Base-by-base conservation (phyloP, 2,329 filamentous ascomycete species). In the Alternaria rosae region DNA sequence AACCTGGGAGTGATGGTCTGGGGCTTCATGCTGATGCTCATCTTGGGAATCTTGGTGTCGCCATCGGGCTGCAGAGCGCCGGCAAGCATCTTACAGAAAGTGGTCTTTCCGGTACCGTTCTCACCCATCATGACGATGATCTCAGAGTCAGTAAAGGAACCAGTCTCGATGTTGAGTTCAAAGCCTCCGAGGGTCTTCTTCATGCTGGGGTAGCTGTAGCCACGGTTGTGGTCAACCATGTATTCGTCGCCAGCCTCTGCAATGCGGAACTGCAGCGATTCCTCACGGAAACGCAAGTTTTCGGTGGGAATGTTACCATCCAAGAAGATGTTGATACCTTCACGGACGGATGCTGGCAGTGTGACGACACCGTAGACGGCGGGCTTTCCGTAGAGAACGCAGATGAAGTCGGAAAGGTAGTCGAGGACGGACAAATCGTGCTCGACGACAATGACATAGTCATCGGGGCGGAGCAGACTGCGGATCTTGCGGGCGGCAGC, bases 121-220 rank as follows among this genome's bases (percentile, higher is more conserved):
- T 98, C 94, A 71, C 95, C 95, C 95, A 99, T 98, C 93, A 99
- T 97, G 81, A 99, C 95, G 60, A 99, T 89, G 72, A 99, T 99
- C 79, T 99, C 95, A 0, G 95, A 99, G 80, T 99, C 94, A 20
- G 95, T 98, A 79, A 99, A 99, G 64, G 90, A 86, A 71, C 96
- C 95, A 23, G 87, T 60, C 48, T 98, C 91, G 69, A 99, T 89
- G 60, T 82, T 87, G 53, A 99, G 88, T 74, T 91, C 88, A 87
- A 99, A 99, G 79, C 86, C 87, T 63, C 94, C 95, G 38, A 98
- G 86, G 0, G 92, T 95, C 87, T 98, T 98, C 80, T 92, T 86
- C 93, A 99, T 97, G 55, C 83, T 83, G 35, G 95, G 94, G 80
- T 98, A 99, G 62, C 82, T 84, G 85, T 97, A 98, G 52, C 89